Evolutionary conservation across 78 protist genomes (phyloP).

Genomic region (Chrysochromulina parva): DNA sequence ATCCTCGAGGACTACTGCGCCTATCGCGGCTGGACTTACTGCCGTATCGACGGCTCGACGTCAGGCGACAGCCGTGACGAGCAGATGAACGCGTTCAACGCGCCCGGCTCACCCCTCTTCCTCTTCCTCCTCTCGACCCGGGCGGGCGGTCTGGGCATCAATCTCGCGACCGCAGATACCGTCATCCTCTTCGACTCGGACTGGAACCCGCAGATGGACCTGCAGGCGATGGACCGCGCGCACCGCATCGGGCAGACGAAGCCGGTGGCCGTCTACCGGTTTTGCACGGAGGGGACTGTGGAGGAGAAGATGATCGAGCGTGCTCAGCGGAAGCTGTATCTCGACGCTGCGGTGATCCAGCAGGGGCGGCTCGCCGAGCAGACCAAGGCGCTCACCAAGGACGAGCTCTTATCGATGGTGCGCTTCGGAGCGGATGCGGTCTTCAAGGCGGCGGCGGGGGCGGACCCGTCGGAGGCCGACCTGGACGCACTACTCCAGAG

Average conservation of each 20-base stretch:
- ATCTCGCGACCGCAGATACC: conserved; percentile 92
- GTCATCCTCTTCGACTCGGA: conserved; percentile 97
- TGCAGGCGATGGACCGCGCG: conserved; percentile 98
- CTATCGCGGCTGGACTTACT: conserved; percentile 26
- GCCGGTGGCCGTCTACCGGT: conserved; percentile 1
- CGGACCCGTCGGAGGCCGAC: too few species aligned
- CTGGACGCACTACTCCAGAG: conserved; percentile 30
- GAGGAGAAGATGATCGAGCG: conserved; percentile 95
- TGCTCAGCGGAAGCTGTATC: conserved; percentile 90
- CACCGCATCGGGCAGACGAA: conserved; percentile 95
- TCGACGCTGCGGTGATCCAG: conserved; percentile 97
- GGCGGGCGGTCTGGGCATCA: conserved; percentile 98
- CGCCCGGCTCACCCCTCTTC: conserved; percentile 65
- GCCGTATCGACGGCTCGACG: conserved; percentile 36
- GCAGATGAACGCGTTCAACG: conserved; percentile 90
- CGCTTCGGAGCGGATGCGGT: neutral
- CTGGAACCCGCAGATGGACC: conserved; percentile 96
- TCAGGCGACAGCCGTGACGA: conserved; percentile 70
- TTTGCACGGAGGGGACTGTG: conserved; percentile 67
- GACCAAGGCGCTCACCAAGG: neutral
- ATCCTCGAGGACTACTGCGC: conserved; percentile 83
- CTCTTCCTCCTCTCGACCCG: conserved; percentile 78
- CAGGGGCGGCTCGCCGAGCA: neutral
- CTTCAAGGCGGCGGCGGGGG: neutral
- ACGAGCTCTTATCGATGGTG: neutral